Evolutionary conservation across 495 filamentous ascomycete species (phyloP).

Genomic region (Mycothermus thermophilus): DNA sequence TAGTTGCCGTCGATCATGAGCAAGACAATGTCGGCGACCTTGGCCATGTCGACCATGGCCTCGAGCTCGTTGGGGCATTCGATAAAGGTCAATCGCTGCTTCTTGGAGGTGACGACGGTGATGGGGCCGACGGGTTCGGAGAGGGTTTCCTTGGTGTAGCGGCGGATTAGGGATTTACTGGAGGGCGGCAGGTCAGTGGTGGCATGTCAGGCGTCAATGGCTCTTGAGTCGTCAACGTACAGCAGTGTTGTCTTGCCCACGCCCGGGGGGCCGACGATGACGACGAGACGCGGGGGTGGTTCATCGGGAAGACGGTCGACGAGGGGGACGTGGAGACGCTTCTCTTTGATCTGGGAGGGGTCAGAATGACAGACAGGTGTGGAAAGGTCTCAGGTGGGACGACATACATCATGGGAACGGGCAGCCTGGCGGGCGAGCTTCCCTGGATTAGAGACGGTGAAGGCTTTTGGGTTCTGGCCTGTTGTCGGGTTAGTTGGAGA

Average conservation of each 20-base stretch:
- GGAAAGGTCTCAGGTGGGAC: background rate
- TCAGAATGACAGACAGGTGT: background rate
- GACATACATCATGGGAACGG: constrained; percentile 74
- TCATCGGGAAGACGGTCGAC: constrained; percentile 92
- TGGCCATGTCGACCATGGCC: constrained; percentile 87
- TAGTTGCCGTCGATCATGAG: constrained; percentile 98
- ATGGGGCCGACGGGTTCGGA: constrained; percentile 80
- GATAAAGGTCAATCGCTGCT: constrained; percentile 81
- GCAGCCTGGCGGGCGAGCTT: constrained; percentile 71
- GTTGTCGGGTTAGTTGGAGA: background rate
- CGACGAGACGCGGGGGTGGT: constrained; percentile 82
- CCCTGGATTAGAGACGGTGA: constrained; percentile 73
- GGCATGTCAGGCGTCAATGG: too few species aligned
- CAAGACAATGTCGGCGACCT: constrained; percentile 91
- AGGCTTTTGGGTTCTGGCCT: constrained; percentile 86
- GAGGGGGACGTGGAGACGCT: constrained; percentile 85
- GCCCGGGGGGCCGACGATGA: constrained; percentile 85
- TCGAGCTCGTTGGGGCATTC: constrained; percentile 94
- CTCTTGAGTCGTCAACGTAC: background rate
- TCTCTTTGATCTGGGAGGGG: constrained; percentile 65
- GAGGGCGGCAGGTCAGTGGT: too few species aligned
- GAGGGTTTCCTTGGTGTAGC: constrained; percentile 91
- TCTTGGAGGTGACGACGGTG: constrained; percentile 89
- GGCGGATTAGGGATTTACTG: constrained; percentile 72
- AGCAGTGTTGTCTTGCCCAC: constrained; percentile 54